Evolutionary conservation across 129 eudicot genomes (phyloP).

Genomic region (sunflower (Helianthus annuus)): DNA sequence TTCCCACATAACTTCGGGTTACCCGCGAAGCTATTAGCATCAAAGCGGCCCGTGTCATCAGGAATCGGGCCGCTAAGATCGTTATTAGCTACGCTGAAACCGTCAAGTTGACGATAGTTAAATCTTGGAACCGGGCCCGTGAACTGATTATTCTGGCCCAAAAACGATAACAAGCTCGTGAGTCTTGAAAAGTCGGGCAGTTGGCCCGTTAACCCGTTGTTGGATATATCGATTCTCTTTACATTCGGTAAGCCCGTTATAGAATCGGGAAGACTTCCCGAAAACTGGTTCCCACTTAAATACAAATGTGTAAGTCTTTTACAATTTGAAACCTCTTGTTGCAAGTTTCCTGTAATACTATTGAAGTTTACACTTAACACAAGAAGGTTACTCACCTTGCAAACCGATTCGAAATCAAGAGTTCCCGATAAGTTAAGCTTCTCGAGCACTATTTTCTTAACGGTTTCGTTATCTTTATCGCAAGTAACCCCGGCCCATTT

Average conservation of each 20-base stretch:
- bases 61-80: slow-evolving; percentile 61
- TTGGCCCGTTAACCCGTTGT: slow-evolving; percentile 48
- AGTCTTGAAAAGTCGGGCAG: slow-evolving; percentile 62
- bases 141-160: slow-evolving; percentile 53
- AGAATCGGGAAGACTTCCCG: slow-evolving; percentile 47
- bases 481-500: slow-evolving; percentile 65
- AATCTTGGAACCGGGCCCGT: slow-evolving; percentile 51
- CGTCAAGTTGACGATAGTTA: slow-evolving; percentile 41
- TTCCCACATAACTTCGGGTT: slow-evolving; percentile 62
- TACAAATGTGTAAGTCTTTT: slow-evolving; percentile 54
- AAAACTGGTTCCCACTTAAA: slow-evolving; percentile 46
- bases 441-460: slow-evolving; percentile 61
- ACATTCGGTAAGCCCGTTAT: slow-evolving; percentile 42
- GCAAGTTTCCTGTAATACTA: slow-evolving; percentile 44
- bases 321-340: slow-evolving; percentile 55
- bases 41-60: slow-evolving; percentile 40
- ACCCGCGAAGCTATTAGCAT: slow-evolving; percentile 48
- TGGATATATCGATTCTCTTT: slow-evolving; percentile 53
- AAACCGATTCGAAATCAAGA: slow-evolving; percentile 49
- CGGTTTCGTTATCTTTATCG: slow-evolving; percentile 27
- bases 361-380: slow-evolving; percentile 59
- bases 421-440: slow-evolving; percentile 47
- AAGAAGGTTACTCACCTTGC: slow-evolving; percentile 42
- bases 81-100: slow-evolving; percentile 59
- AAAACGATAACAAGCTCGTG: slow-evolving; percentile 53